Evolutionary conservation across 1,284 basidiomycete species (phyloP).

Genomic region (Tetrapyrgos nigripes): DNA sequence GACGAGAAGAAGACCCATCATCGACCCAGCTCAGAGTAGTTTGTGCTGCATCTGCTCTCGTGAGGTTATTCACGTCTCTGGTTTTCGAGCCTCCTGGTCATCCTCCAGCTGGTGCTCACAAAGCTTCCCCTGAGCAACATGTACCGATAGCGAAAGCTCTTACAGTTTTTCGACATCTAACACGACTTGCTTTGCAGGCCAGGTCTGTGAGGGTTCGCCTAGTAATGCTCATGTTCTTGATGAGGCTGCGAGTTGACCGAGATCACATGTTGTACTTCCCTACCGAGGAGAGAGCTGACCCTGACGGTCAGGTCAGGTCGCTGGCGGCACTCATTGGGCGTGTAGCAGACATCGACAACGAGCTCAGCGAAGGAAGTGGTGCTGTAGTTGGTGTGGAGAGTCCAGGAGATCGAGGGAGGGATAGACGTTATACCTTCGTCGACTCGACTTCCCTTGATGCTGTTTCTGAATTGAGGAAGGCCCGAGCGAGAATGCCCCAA

Average conservation of each 20-base stretch:
- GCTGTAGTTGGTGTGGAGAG: slow-evolving; percentile 23
- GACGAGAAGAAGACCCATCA: background rate
- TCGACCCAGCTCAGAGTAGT: slow-evolving; percentile 34
- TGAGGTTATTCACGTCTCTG: slow-evolving; percentile 72
- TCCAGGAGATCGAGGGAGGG: slow-evolving; percentile 3
- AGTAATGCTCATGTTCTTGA: slow-evolving; percentile 84
- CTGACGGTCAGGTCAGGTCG: slow-evolving; percentile 55
- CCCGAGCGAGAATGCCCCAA: slow-evolving; percentile 50
- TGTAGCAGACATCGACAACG: slow-evolving; percentile 26
- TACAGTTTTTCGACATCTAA: slow-evolving; percentile 2
- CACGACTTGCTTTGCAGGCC: slow-evolving; percentile 36
- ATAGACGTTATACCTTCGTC: slow-evolving; percentile 10
- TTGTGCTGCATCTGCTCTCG: slow-evolving; percentile 67
- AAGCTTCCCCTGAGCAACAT: background rate
- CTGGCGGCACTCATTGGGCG: slow-evolving; percentile 65
- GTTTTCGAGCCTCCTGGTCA: slow-evolving; percentile 59
- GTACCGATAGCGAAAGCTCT: background rate
- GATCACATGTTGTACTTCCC: slow-evolving; percentile 88
- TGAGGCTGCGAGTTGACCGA: slow-evolving; percentile 90
- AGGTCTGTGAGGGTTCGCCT: slow-evolving; percentile 73
- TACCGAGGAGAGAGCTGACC: slow-evolving; percentile 50
- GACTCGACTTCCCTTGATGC: slow-evolving; percentile 34
- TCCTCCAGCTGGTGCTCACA: background rate
- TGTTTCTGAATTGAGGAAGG: slow-evolving; percentile 48
- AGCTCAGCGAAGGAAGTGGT: slow-evolving; percentile 15